phyloP scores from a whole-genome alignment of 2,329 filamentous ascomycete species.

The Xylariaceae sp. region DNA sequence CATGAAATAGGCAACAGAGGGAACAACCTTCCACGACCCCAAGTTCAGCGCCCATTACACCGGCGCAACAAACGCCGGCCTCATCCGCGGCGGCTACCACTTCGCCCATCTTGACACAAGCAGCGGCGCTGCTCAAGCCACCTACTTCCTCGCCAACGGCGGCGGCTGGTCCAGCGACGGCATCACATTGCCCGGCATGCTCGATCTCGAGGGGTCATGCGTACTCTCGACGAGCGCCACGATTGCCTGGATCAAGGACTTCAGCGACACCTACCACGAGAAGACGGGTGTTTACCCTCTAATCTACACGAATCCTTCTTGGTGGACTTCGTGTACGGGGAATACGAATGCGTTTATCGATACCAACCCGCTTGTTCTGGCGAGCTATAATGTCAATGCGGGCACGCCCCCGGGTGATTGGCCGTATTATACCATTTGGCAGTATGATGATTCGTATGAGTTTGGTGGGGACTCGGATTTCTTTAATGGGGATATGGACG shows the following conservation, averaged over 20 bases:
- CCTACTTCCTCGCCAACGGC: slow-evolving; percentile 48
- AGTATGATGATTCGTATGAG: slow-evolving; percentile 43
- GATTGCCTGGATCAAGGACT: slow-evolving; percentile 49
- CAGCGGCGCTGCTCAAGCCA: slow-evolving; percentile 44
- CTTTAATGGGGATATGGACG: slow-evolving; percentile 42
- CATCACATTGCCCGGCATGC: slow-evolving; percentile 52
- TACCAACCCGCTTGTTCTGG: slow-evolving; percentile 45
- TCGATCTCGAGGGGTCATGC: slow-evolving; percentile 49
- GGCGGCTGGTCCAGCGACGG: slow-evolving; percentile 51
- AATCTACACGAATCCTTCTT: slow-evolving; percentile 48
- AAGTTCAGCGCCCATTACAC: slow-evolving; percentile 45
- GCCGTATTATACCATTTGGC: slow-evolving; percentile 51
- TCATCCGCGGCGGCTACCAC: slow-evolving; percentile 54
- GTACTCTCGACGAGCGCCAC: slow-evolving; percentile 42
- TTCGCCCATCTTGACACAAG: slow-evolving; percentile 45
- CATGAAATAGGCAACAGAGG: slow-evolving; percentile 44
- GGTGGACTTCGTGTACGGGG: slow-evolving; percentile 51
- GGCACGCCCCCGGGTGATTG: slow-evolving; percentile 48
- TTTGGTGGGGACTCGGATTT: slow-evolving; percentile 50
- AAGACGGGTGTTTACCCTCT: slow-evolving; percentile 45
- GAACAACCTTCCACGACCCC: slow-evolving; percentile 42
- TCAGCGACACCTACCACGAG: slow-evolving; percentile 45
- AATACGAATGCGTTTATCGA: slow-evolving; percentile 41
- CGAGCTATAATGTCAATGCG: slow-evolving; percentile 38
- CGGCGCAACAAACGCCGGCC: slow-evolving; percentile 44